Percentiles rank a stretch among this genome's conserved stretches.
Conservation (phyloP, 257 asterid genomes). For the Jasminum sambac region DNA sequence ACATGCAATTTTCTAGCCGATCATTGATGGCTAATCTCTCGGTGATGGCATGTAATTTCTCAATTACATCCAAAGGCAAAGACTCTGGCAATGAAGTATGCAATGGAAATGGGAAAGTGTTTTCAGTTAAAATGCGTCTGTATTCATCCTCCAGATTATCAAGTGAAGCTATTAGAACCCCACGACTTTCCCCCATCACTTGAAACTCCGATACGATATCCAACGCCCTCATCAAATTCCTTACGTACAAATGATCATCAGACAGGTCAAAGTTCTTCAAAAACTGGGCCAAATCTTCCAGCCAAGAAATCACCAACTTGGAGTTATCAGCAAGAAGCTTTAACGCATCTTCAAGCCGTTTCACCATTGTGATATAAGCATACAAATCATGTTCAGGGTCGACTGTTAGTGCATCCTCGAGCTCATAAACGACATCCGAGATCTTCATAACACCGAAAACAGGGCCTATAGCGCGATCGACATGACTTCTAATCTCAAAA, state of each 20-base stretch:
- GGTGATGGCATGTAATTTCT: constrained; percentile 51
- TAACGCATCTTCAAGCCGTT: constrained; percentile 58
- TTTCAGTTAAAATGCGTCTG: constrained; percentile 34
- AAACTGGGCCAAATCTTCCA: constrained; percentile 53
- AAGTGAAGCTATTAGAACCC: constrained; percentile 40
- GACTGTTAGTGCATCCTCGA: constrained; percentile 38
- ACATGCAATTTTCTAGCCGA: constrained; percentile 50
- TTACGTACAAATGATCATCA: constrained; percentile 39
- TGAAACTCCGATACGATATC: constrained; percentile 46
- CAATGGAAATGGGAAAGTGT: constrained; percentile 24
- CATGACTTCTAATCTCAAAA: constrained; percentile 42
- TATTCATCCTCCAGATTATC: constrained; percentile 56
- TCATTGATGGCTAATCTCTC: constrained; percentile 46
- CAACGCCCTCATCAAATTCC: constrained; percentile 40
- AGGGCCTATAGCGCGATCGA: constrained; percentile 61
- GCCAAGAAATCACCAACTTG: constrained; percentile 64
- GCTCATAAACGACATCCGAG: constrained; percentile 50
- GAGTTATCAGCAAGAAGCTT: constrained; percentile 64
- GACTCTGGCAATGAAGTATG: constrained; percentile 17
- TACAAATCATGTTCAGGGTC: constrained; percentile 36
- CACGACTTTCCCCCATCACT: constrained; percentile 40
- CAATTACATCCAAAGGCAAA: constrained; percentile 29
- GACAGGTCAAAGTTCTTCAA: constrained; percentile 28
- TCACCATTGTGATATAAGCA: constrained; percentile 35
- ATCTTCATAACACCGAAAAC: constrained; percentile 53